Base-by-base conservation (phyloP, 352 stramenopile species). In the Phytophthora multivora region DNA sequence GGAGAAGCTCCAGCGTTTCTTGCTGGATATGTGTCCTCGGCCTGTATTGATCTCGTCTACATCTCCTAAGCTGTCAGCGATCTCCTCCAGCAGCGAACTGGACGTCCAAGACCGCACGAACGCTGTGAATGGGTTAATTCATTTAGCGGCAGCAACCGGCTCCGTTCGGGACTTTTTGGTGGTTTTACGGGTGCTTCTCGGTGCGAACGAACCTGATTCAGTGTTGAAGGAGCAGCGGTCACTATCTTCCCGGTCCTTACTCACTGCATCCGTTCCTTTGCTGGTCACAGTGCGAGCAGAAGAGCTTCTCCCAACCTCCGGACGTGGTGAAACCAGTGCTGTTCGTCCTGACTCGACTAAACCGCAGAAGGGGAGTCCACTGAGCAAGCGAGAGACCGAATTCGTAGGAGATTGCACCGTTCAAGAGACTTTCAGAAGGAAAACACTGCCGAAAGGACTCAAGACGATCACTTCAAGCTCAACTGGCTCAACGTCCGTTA, bases 91-190 rank as follows among this genome's bases (percentile, higher is more conserved):
- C n/a, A 46, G 33, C 0, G 77, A 82, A 19, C 33, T 70, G 16
- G 77, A 83, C 38, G 49, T 80, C 1, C 23, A 49, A 0, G 69
- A 77, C n/a, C 72, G 73, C 7, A 89, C 81, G 0, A 69, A 73
- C 25, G 83, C 83, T 6, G 61, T 89, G 13, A 83, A 82, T 47
- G 71, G 69, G 0, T 58, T 94, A 10, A 58, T 91, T 36, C 70
- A 77, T 30, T 62, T 94, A 1, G 83, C 83, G 12, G 76, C 67
- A 0, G 81, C 81, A 0, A 77, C 66, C 0, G 79, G 69, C 9
- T 89, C 81, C 0, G 47, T 90, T 3, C 59, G 69, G 1, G 81
- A 90, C 40, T 87, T 90, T 10, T 59, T 94, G 4, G 18, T 83
- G 10, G 73, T 83, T 3, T 9, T 94, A 0, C 63, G 62, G 28